Percentiles rank a stretch among this genome's conserved stretches.
phyloP scores from a whole-genome alignment of 2,329 filamentous ascomycete species.

The Aspergillus pseudotamarii region DNA sequence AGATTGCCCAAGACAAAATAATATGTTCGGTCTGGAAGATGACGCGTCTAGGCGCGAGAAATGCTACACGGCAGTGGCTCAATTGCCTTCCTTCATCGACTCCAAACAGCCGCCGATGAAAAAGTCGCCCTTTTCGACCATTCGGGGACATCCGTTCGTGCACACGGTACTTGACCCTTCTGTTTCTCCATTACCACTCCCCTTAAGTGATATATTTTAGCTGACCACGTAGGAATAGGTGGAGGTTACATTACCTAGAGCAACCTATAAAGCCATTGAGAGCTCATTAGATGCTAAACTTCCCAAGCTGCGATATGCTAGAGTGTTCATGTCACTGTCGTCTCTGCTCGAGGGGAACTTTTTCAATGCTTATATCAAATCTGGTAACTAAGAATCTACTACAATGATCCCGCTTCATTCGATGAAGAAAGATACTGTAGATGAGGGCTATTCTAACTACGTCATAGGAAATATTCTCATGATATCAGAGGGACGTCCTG shows the following conservation, averaged over 20 bases:
- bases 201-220: slow-evolving; percentile 1
- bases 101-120: slow-evolving; percentile 69
- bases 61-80: slow-evolving; percentile 73
- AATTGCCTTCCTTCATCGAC: slow-evolving; percentile 69
- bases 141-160: slow-evolving; percentile 67
- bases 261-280: slow-evolving; percentile 59
- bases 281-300: slow-evolving; percentile 53
- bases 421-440: not conserved
- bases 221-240: slow-evolving; percentile 49
- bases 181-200: not conserved
- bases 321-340: slow-evolving; percentile 71
- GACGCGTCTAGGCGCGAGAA: slow-evolving; percentile 52
- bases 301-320: slow-evolving; percentile 59
- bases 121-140: slow-evolving; percentile 73
- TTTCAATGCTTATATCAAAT: slow-evolving; percentile 83
- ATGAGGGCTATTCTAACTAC: not conserved
- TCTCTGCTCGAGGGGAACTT: slow-evolving; percentile 75
- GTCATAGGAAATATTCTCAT: slow-evolving; percentile 73
- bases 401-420: not conserved
- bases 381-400: slow-evolving; percentile 52
- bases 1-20: not conserved
- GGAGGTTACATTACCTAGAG: slow-evolving; percentile 73
- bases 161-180: slow-evolving; percentile 59
- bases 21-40: slow-evolving; percentile 50
- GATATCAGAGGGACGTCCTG: slow-evolving; percentile 75